Percentiles rank a stretch among this genome's conserved stretches.
These are phyloP conservation scores for Vigna nakashimae DNA, from an alignment of 306 rosid species.

Conservation along the genomic window DNA sequence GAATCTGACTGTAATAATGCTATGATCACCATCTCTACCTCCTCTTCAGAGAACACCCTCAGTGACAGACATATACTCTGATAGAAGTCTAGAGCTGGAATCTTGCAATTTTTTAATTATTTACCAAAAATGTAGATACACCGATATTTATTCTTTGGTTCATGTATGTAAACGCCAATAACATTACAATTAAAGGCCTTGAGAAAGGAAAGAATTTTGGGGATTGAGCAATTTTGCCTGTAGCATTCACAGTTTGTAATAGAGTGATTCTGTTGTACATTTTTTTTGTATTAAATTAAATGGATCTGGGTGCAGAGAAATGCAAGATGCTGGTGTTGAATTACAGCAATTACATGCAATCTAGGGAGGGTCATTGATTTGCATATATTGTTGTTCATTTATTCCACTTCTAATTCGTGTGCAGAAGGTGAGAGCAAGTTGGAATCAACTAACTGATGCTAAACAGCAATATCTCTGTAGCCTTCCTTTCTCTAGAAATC, in stretches of 20 bases:
- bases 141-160: constrained; percentile 46
- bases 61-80: constrained; percentile 55
- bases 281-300: neutral
- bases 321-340: neutral
- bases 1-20: constrained; percentile 80
- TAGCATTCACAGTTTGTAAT: neutral
- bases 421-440: neutral
- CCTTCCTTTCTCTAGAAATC: neutral
- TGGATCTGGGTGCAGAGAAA: constrained; percentile 15
- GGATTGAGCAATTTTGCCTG: constrained; percentile 32
- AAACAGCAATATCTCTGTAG: neutral
- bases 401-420: constrained; percentile 9
- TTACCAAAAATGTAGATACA: constrained; percentile 37
- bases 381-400: neutral
- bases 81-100: constrained; percentile 19
- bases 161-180: constrained; percentile 47
- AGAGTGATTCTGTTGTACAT: neutral
- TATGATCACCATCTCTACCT: constrained; percentile 60
- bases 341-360: constrained; percentile 12
- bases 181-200: constrained; percentile 30
- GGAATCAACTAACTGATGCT: neutral
- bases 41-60: constrained; percentile 64
- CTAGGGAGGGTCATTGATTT: constrained; percentile 6
- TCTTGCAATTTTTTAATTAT: constrained; percentile 35
- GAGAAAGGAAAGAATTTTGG: constrained; percentile 36